These are phyloP conservation scores for Penicillium polonicum DNA, from an alignment of 2,329 filamentous ascomycete species.

Conservation along the genomic window DNA sequence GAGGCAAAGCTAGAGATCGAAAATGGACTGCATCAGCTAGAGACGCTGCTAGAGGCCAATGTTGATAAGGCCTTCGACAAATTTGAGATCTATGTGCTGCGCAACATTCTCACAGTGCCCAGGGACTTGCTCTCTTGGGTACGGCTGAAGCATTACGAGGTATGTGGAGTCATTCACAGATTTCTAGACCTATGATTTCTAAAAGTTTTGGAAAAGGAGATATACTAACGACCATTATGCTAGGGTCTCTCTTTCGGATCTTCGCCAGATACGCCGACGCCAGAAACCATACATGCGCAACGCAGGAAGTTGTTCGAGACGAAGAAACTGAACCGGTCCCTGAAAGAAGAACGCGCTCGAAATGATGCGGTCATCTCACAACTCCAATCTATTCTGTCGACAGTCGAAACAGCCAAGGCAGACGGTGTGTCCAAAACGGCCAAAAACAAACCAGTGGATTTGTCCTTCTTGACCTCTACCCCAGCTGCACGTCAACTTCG, in stretches of 20 bases:
- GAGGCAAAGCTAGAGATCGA: constrained; percentile 73
- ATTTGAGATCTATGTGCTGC: constrained; percentile 84
- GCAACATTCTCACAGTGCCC: constrained; percentile 75
- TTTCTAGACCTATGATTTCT: neutral
- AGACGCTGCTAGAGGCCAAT: constrained; percentile 75
- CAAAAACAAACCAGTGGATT: constrained; percentile 34
- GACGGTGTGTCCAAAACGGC: constrained; percentile 17
- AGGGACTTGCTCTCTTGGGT: constrained; percentile 75
- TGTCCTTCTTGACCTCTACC: constrained; percentile 58
- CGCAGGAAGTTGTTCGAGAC: constrained; percentile 74
- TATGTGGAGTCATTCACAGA: constrained; percentile 29
- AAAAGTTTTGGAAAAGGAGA: neutral
- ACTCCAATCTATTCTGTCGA: constrained; percentile 59
- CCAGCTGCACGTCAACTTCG: constrained; percentile 49
- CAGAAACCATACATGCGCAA: constrained; percentile 69
- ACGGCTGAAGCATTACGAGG: constrained; percentile 80
- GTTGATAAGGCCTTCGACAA: constrained; percentile 85
- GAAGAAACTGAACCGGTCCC: constrained; percentile 67
- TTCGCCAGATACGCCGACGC: constrained; percentile 51
- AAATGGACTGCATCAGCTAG: constrained; percentile 79
- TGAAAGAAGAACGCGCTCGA: constrained; percentile 67
- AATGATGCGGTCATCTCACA: constrained; percentile 70
- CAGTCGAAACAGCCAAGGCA: constrained; percentile 21
- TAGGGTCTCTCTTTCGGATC: constrained; percentile 41
- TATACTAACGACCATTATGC: neutral